Percentiles rank a stretch among this genome's conserved stretches.
phyloP scores from a whole-genome alignment of 331 rosid genomes.

The Malus hybrid region DNA sequence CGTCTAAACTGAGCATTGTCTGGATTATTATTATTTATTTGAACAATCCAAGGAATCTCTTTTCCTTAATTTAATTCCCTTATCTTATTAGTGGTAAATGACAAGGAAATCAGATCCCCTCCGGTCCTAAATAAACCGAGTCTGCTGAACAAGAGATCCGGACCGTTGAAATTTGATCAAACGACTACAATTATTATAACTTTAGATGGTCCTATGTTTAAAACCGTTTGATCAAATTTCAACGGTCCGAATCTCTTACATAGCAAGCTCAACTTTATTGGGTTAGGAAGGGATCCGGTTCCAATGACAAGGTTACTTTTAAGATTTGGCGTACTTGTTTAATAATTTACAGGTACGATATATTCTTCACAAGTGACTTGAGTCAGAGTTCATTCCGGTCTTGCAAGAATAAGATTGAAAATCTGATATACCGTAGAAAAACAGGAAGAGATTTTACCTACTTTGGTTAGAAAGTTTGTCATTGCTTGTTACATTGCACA shows the following conservation, averaged over 20 bases:
- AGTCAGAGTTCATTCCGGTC: background rate
- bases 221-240: too few species aligned
- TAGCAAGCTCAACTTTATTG: too few species aligned
- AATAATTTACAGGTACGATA: background rate
- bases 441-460: background rate
- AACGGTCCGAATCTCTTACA: accelerated
- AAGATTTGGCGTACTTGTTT: background rate
- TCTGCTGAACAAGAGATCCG: accelerated
- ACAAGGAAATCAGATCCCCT: too few species aligned
- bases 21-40: too few species aligned
- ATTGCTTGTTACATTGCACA: background rate
- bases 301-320: background rate
- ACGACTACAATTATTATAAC: too few species aligned
- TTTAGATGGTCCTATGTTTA: accelerated
- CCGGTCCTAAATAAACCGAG: too few species aligned
- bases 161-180: too few species aligned
- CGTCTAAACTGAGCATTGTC: background rate
- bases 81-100: background rate
- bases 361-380: background rate
- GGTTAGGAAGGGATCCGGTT: accelerated
- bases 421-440: background rate
- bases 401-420: background rate
- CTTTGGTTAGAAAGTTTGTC: background rate
- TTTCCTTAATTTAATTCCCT: too few species aligned
- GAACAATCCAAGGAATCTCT: background rate